phyloP scores from a whole-genome alignment of 2,329 filamentous ascomycete species.

The Paraconiothyrium brasiliense region DNA sequence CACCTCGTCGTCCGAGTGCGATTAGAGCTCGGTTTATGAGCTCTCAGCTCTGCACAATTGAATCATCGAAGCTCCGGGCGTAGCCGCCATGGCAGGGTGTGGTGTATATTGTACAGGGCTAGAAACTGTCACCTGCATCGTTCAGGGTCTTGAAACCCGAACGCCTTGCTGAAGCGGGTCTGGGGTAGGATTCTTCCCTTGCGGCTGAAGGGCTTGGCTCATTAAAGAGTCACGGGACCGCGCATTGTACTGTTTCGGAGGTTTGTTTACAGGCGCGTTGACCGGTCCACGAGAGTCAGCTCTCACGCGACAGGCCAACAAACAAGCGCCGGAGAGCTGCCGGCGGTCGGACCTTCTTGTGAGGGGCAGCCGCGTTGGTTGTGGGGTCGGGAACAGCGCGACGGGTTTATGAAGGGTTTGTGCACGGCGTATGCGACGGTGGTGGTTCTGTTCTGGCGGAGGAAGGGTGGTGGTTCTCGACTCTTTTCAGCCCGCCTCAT shows the following conservation, averaged over 20 bases:
- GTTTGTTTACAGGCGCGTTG: slow-evolving; percentile 51
- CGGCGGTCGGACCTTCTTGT: slow-evolving; percentile 40
- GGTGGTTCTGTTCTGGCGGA: slow-evolving; percentile 16
- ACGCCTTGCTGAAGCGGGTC: slow-evolving; percentile 31
- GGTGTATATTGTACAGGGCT: slow-evolving; percentile 2
- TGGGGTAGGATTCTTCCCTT: slow-evolving; percentile 37
- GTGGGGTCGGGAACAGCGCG: slow-evolving; percentile 42
- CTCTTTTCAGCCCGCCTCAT: slow-evolving; percentile 41
- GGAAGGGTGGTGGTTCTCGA: slow-evolving; percentile 42
- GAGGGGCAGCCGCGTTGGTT: slow-evolving; percentile 45
- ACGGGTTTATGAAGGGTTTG: slow-evolving; percentile 45
- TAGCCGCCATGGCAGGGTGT: neutral
- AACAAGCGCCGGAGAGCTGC: slow-evolving; percentile 38
- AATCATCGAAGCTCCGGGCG: neutral
- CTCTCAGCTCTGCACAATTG: neutral
- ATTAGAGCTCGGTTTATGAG: neutral
- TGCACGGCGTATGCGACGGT: slow-evolving; percentile 34
- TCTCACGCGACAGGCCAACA: slow-evolving; percentile 34
- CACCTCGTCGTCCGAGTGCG: neutral
- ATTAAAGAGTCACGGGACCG: slow-evolving; percentile 44
- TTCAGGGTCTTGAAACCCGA: slow-evolving; percentile 44
- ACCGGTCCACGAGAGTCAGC: slow-evolving; percentile 33
- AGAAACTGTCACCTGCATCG: slow-evolving; percentile 23
- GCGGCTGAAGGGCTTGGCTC: slow-evolving; percentile 21
- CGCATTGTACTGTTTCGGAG: slow-evolving; percentile 36